Conservation (phyloP, 2,329 filamentous ascomycete genomes). For the Claviceps sp. region DNA sequence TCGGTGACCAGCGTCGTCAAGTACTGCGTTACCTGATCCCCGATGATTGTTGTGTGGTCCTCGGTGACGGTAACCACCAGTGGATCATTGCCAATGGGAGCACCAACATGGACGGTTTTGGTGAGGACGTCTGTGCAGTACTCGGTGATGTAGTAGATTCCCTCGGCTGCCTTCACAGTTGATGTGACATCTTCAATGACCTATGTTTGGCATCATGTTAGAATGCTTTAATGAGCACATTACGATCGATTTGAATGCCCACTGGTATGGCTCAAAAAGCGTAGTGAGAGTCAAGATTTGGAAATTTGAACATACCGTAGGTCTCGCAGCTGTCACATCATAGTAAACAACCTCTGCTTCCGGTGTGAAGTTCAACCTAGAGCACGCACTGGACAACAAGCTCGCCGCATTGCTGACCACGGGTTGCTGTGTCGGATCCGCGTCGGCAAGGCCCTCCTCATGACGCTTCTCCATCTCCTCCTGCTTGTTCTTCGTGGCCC, state of each 20-base stretch:
- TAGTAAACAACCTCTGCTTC: background rate
- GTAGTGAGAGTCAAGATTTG: background rate
- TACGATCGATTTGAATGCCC: too few species aligned
- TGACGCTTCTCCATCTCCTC: background rate
- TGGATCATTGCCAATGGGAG: too few species aligned
- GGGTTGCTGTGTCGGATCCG: background rate
- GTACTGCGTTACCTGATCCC: background rate
- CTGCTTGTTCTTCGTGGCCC: background rate
- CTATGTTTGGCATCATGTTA: background rate
- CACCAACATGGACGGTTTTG: background rate
- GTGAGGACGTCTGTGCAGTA: background rate
- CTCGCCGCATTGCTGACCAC: background rate
- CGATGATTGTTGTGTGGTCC: background rate
- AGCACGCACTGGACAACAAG: background rate
- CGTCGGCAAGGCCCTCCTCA: background rate
- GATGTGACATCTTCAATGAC: background rate
- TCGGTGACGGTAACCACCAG: background rate
- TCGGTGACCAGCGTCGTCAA: background rate
- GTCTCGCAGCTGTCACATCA: background rate
- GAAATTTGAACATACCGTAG: background rate
- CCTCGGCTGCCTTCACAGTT: background rate
- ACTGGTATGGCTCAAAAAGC: background rate
- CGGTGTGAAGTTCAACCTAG: background rate
- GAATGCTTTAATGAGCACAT: background rate
- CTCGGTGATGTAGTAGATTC: background rate